Evolutionary conservation across 2,329 filamentous ascomycete species (phyloP).

Genomic region (Colletotrichum tropicale): DNA sequence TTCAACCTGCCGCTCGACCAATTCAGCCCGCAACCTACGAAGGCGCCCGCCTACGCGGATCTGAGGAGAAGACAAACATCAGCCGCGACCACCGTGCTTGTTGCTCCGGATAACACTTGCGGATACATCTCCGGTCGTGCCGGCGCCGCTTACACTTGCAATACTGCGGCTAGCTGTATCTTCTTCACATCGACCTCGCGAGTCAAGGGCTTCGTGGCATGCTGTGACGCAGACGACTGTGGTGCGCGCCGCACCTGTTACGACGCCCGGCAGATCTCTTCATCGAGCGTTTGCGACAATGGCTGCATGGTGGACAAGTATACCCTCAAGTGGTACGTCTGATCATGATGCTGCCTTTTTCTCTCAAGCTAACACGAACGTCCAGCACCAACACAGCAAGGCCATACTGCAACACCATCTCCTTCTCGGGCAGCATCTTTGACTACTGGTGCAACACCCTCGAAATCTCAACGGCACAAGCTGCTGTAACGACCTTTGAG

Average conservation of each 20-base stretch:
- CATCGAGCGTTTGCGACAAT: conserved; percentile 41
- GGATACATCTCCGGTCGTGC: conserved; percentile 49
- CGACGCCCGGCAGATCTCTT: conserved; percentile 38
- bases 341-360: neutral
- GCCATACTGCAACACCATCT: conserved; percentile 51
- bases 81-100: conserved; percentile 39
- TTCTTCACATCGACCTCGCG: conserved; percentile 36
- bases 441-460: conserved; percentile 49
- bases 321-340: conserved; percentile 51
- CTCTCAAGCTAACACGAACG: conserved; percentile 22
- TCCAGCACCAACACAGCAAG: conserved; percentile 36
- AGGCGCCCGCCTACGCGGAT: conserved; percentile 38
- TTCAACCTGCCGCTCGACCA: conserved; percentile 37
- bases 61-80: conserved; percentile 33
- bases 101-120: conserved; percentile 55
- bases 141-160: conserved; percentile 45
- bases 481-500: conserved; percentile 43
- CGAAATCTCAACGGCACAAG: conserved; percentile 35
- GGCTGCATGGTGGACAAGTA: conserved; percentile 43
- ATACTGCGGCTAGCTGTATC: conserved; percentile 37
- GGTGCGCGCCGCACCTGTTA: conserved; percentile 41
- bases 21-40: conserved; percentile 44
- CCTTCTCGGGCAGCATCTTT: conserved; percentile 42
- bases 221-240: conserved; percentile 41
- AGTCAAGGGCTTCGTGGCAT: conserved; percentile 43